phyloP scores from a whole-genome alignment of 2,329 filamentous ascomycete species.

The Pseudopyrenochaeta lycopersici region DNA sequence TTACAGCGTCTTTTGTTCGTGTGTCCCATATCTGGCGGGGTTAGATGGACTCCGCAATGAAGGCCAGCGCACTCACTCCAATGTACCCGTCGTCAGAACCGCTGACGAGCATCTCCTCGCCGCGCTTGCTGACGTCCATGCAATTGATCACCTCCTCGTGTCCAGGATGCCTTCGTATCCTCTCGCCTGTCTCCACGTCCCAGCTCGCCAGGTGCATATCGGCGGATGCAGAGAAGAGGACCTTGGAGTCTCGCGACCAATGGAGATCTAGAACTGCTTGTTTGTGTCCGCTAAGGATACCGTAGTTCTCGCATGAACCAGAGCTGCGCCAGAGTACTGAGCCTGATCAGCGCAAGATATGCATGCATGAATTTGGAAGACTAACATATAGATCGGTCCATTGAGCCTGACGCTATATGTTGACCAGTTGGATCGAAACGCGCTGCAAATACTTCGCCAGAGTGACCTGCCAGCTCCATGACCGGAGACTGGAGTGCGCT shows the following conservation, averaged over 20 bases:
- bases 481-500: slow-evolving; percentile 88
- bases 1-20: slow-evolving; percentile 84
- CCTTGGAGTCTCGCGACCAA: slow-evolving; percentile 94
- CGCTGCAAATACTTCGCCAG: slow-evolving; percentile 87
- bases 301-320: slow-evolving; percentile 94
- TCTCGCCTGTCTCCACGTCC: slow-evolving; percentile 90
- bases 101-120: slow-evolving; percentile 88
- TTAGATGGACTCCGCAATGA: slow-evolving; percentile 18
- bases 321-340: slow-evolving; percentile 93
- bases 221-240: slow-evolving; percentile 90
- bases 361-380: slow-evolving; percentile 23
- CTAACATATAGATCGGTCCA: slow-evolving; percentile 90
- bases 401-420: slow-evolving; percentile 90
- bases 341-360: slow-evolving; percentile 21
- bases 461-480: slow-evolving; percentile 85
- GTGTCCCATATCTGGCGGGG: slow-evolving; percentile 81
- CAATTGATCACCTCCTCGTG: slow-evolving; percentile 97
- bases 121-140: slow-evolving; percentile 86
- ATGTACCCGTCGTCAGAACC: slow-evolving; percentile 94
- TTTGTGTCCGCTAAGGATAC: slow-evolving; percentile 85
- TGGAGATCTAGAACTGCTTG: slow-evolving; percentile 91
- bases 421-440: slow-evolving; percentile 90
- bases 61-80: slow-evolving; percentile 58
- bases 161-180: slow-evolving; percentile 90
- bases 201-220: slow-evolving; percentile 94